A percentile compares a stretch with the other conserved stretches of the same genome.
These are phyloP conservation scores for Brassica napus DNA, from an alignment of 345 rosid species.

Conservation along the genomic window Da-Ae NC_063434.1:973001-973500, in stretches of 20 bases:
- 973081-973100: conserved; percentile 35
- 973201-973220: neutral
- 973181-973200: conserved; percentile 1
- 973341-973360: neutral
- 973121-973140: conserved; percentile 22
- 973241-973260: neutral
- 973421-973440: neutral
- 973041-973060: conserved; percentile 16
- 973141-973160: neutral
- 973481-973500: neutral
- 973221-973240: neutral
- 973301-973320: neutral
- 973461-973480: neutral
- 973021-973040: conserved; percentile 8
- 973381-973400: neutral
- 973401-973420: neutral
- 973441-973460: neutral
- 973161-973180: conserved; percentile 4
- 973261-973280: neutral
- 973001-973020: conserved; percentile 19
- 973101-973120: conserved; percentile 40
- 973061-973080: conserved; percentile 40
- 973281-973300: neutral
- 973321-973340: neutral
- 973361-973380: neutral